Conservation (phyloP, 345 rosid genomes). For the Dipteronia sinensis region DNA sequence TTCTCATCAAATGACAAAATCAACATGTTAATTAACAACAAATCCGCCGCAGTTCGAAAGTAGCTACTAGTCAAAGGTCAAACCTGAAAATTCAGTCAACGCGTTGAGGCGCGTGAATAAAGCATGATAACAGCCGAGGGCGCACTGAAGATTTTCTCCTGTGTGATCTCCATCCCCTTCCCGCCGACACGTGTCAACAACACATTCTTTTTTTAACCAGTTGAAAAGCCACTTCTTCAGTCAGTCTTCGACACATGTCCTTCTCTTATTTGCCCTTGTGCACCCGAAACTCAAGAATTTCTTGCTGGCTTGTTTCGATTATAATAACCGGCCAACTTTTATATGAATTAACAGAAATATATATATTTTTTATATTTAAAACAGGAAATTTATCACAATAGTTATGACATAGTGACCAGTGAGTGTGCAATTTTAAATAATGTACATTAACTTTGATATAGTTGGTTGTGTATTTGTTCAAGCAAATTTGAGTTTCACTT, state of each 20-base stretch:
- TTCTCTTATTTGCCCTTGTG: neutral
- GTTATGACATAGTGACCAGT: too few species aligned
- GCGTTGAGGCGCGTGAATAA: conserved; percentile 12
- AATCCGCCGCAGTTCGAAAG: neutral
- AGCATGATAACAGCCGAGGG: neutral
- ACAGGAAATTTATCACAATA: too few species aligned
- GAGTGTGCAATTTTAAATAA: too few species aligned
- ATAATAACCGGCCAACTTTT: neutral
- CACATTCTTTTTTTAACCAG: neutral
- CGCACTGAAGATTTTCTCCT: too few species aligned
- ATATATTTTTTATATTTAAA: too few species aligned
- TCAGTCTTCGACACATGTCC: too few species aligned
- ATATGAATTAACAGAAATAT: too few species aligned
- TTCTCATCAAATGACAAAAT: too few species aligned
- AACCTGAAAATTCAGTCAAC: neutral
- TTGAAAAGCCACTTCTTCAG: neutral
- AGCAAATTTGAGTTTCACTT: too few species aligned
- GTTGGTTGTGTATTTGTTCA: neutral
- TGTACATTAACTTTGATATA: too few species aligned
- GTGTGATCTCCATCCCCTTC: neutral
- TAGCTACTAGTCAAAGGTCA: neutral
- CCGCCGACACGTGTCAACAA: conserved; percentile 3
- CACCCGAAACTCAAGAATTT: too few species aligned
- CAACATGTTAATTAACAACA: neutral
- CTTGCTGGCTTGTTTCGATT: neutral